Evolutionary conservation across 208 protist genomes (phyloP).

Genomic region (Wallacemonas sp.): DNA sequence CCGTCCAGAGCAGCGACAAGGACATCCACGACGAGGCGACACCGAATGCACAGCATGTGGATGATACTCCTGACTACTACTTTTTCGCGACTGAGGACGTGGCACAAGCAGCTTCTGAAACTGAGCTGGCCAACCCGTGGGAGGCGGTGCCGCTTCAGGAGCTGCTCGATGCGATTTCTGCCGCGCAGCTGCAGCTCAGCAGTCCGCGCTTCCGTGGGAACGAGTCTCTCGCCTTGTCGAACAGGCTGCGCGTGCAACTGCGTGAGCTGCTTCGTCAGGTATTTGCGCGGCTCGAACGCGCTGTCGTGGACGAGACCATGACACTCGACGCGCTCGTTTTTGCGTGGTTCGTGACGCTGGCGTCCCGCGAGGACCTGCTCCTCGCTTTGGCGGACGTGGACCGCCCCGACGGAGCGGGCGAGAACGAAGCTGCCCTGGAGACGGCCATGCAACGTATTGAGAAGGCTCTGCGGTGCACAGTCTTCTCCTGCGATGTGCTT

Average conservation of each 20-base stretch:
- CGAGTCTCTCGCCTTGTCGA: constrained; percentile 22
- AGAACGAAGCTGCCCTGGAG: constrained; percentile 1
- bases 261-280: constrained; percentile 28
- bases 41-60: neutral
- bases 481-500: neutral
- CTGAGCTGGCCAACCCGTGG: neutral
- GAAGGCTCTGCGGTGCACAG: constrained; percentile 19
- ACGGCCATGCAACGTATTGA: constrained; percentile 25
- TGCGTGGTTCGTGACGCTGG: constrained; percentile 46
- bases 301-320: constrained; percentile 52
- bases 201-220: constrained; percentile 35
- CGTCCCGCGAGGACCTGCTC: constrained; percentile 29
- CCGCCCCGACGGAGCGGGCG: neutral
- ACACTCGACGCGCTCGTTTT: constrained; percentile 55
- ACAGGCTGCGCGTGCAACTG: constrained; percentile 23
- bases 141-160: constrained; percentile 36
- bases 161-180: constrained; percentile 37
- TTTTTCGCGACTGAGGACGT: constrained; percentile 11
- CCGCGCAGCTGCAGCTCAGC: constrained; percentile 28
- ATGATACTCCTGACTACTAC: constrained; percentile 16
- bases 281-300: constrained; percentile 38
- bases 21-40: neutral
- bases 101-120: neutral
- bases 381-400: constrained; percentile 5
- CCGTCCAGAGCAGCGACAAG: neutral